A percentile compares a stretch with the other conserved stretches of the same genome.
Conservation (phyloP, 371 early-diverging fungal species). For the Caulochytrium protostelioides region DNA sequence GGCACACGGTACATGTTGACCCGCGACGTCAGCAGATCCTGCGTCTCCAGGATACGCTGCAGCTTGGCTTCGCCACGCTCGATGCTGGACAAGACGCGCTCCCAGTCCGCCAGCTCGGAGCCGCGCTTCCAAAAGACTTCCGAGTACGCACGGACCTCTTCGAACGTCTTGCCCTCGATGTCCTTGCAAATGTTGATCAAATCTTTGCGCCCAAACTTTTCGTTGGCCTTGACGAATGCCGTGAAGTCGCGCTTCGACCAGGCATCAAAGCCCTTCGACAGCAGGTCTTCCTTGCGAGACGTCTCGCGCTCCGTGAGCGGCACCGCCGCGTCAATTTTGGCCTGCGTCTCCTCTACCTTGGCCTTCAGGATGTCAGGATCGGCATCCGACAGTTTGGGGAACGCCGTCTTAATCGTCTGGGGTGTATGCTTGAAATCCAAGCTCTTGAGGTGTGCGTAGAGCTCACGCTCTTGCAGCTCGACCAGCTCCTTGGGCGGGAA, state of each 20-base stretch:
- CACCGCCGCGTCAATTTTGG: conserved; percentile 58
- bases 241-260: conserved; percentile 90
- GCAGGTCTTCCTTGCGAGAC: conserved; percentile 54
- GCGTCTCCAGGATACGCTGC: conserved; percentile 52
- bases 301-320: conserved; percentile 75
- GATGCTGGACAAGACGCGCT: conserved; percentile 64
- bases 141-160: conserved; percentile 62
- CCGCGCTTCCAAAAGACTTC: conserved; percentile 70
- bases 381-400: conserved; percentile 27
- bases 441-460: conserved; percentile 13
- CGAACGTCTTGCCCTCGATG: conserved; percentile 68
- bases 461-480: conserved; percentile 64
- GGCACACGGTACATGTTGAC: conserved; percentile 50
- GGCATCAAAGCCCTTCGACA: conserved; percentile 61
- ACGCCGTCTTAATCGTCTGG: too few relatives aligned
- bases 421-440: too few relatives aligned
- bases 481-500: conserved; percentile 66
- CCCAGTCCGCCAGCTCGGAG: conserved; percentile 60
- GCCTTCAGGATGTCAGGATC: neutral
- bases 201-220: conserved; percentile 56
- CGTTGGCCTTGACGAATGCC: conserved; percentile 69
- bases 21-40: conserved; percentile 49
- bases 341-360: conserved; percentile 45
- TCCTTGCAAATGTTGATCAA: conserved; percentile 41
- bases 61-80: conserved; percentile 69